Evolutionary conservation across 2,329 filamentous ascomycete species (phyloP), one percentile per base, ranked within the genome.

Genomic region (Raffaelea ambrosiae): DNA sequence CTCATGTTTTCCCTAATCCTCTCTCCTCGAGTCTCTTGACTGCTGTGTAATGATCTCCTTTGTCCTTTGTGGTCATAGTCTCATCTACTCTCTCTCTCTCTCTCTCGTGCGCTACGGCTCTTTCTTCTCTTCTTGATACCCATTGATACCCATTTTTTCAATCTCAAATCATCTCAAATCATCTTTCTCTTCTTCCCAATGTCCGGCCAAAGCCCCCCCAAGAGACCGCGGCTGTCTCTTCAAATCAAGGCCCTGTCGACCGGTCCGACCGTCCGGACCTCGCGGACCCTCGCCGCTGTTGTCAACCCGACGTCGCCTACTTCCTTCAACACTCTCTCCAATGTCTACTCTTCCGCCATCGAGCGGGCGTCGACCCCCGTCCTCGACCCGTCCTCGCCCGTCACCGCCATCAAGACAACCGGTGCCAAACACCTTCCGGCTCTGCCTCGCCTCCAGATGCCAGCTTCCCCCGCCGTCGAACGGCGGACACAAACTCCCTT

Each of bases 281-380:
- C 68, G 23, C 70, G 68, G 51, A 68, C 66, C 5, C 59, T 74
- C 40, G 62, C 68, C 20, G 67, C 70, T 48, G 66, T 69, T 45
- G 63, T 76, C 36, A 73, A 82, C 55, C 73, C 76, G 26, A 74
- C 69, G 49, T 81, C 79, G 29, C 77, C 78, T 3, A 83, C 80
- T 1, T 68, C 77, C 20, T 81, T 82, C 65, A 83, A 83, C 63
- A 83, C 80, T 2, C 70, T 83, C 36, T 81, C 79, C 47, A 83
- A 83, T 62, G 74, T 79, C 51, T 83, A 83, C 57, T 73, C 76
- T 22, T 77, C 75, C 3, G 76, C 79, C 51, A 80, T 83, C 46
- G 78, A 80, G 61, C 73, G 77, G 51, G 72, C 76, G 1, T 72
- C 75, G 23, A 73, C 76, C 1, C 72, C 76, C 3, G 56, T 66